Evolutionary conservation across 306 rosid genomes (phyloP), one percentile per base, ranked within the genome.

Genomic region (Cicer pinnatifidum): DNA sequence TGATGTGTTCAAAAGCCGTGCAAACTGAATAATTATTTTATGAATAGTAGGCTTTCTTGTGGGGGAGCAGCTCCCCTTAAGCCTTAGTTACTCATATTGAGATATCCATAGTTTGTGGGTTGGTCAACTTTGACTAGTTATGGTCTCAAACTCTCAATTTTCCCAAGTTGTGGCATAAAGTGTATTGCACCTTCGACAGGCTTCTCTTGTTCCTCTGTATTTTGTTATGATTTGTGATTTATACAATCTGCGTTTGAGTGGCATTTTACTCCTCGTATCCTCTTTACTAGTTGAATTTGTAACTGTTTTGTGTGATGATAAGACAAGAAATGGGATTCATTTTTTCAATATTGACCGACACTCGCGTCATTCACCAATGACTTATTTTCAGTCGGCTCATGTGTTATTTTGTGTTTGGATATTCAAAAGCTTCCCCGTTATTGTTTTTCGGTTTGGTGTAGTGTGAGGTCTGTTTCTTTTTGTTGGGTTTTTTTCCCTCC

Each of bases 1-100:
- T 45, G 89, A 88, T 63, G 92, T 88, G 76, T 83, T 88, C 78
- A 85, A 82, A 82, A 85, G 89, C 78, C 88, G 92, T 20, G 89
- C 84, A 39, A 80, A 45, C 82, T 88, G 77, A 81, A 80, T 52
- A 79, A 78, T 47, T 50, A 33, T 37, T 67, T 67, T 67, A 74
- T 80, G 69, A 68, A 59, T 80, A 67, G 67, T 33, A 74, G 60
- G 75, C 75, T 80, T 59, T 80, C 76, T 74, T 47, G 48, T 59
- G 56, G 72, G 82, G 70, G 80, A 68, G 67, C 72, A 68, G 67
- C 72, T 59, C 72, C 72, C 84, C 67, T 67, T 48, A 74, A 80
- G 72, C 80, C 83, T 50, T 80, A 58, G 75, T 73, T 80, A 67
- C 75, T 74, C 71, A 67, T 72, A 72, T 73, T 78, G 83, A 74